Evolutionary conservation across 176 grass and related monocot genomes (phyloP).

Genomic region (Oryza glaberrima): DNA sequence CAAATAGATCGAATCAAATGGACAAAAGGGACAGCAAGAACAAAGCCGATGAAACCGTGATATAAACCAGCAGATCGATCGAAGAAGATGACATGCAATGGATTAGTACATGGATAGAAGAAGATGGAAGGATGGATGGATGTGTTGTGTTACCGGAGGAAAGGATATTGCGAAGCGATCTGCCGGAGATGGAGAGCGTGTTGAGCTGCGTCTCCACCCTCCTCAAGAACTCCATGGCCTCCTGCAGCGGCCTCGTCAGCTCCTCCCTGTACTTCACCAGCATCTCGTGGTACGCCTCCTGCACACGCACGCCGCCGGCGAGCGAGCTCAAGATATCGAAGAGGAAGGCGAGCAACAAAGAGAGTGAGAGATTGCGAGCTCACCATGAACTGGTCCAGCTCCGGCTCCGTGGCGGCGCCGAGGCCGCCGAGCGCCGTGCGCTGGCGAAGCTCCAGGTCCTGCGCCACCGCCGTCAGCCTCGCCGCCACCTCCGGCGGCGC

Average conservation of each 20-base stretch:
- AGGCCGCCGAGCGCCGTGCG: conserved; percentile 60
- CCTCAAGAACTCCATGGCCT: conserved; percentile 93
- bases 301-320: background rate
- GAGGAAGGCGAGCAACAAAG: too few species aligned
- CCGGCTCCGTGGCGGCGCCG: conserved; percentile 73
- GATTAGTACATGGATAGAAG: background rate
- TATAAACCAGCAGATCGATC: too few species aligned
- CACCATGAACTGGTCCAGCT: conserved; percentile 99
- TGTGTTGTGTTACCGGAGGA: conserved; percentile 76
- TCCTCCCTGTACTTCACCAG: conserved; percentile 97
- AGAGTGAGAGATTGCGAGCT: background rate
- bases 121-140: too few species aligned
- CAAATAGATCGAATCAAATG: conserved; percentile 1
- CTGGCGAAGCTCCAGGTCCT: conserved; percentile 80
- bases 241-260: conserved; percentile 87
- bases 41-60: conserved; percentile 15
- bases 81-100: background rate
- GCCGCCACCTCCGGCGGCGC: conserved; percentile 88
- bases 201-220: conserved; percentile 87
- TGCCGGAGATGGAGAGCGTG: conserved; percentile 86
- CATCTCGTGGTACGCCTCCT: conserved; percentile 99
- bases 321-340: conserved; percentile 1
- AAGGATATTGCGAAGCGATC: conserved; percentile 74
- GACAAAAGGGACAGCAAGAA: background rate
- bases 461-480: conserved; percentile 65